phyloP scores from a whole-genome alignment of 768 basidiomycete species.

The Tulasnella calospora region DNA sequence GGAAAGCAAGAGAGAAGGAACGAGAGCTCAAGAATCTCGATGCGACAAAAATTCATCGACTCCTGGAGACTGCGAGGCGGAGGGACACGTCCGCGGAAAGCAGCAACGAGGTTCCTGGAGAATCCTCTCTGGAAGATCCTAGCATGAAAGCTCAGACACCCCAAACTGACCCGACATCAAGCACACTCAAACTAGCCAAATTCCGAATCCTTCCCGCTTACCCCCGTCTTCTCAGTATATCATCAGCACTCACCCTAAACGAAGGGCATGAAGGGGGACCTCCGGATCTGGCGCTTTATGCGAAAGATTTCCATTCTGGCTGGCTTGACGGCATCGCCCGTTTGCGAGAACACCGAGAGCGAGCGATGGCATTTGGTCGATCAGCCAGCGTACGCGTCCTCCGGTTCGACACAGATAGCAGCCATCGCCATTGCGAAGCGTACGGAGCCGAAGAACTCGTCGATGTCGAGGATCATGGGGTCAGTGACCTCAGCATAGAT shows the following conservation, averaged over 20 bases:
- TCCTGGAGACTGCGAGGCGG: background rate
- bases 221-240: constrained; percentile 49
- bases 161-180: background rate
- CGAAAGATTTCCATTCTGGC: constrained; percentile 19
- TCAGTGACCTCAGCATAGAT: background rate
- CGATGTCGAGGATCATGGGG: background rate
- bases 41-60: background rate
- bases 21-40: constrained; percentile 44
- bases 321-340: constrained; percentile 21
- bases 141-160: background rate
- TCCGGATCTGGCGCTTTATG: background rate
- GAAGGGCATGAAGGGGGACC: background rate
- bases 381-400: constrained; percentile 15
- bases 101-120: background rate
- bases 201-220: constrained; percentile 56
- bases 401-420: constrained; percentile 11
- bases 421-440: background rate
- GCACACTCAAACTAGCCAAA: constrained; percentile 31
- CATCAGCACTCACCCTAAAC: constrained; percentile 33
- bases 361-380: background rate
- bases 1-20: constrained; percentile 62
- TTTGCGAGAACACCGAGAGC: constrained; percentile 11
- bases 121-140: background rate
- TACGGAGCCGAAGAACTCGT: constrained; percentile 8
- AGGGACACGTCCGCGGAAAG: background rate